Evolutionary conservation across 225 moss, liverwort and hornwort species (phyloP), one percentile per base, ranked within the genome.

Genomic region (Bryum argenteum): DNA sequence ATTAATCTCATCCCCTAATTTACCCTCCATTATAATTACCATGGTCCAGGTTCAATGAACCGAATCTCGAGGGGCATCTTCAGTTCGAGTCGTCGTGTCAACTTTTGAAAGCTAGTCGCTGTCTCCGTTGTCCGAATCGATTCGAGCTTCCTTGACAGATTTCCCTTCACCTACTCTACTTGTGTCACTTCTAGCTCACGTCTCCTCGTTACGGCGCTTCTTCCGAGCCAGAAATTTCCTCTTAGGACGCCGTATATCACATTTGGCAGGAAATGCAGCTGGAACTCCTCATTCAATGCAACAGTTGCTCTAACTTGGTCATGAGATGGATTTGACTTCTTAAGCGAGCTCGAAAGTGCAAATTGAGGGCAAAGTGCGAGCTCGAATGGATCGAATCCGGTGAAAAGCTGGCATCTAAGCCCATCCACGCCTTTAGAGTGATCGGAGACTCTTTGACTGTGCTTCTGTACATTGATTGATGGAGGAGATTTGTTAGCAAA

Each of bases 281-380:
- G 42, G 58, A 13, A 23, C 39, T 53, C 9, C 13, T 19, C 4
- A 44, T 13, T 12, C n/a, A 10, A 69, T 51, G 19, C 64, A 65
- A 28, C 53, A 52, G 23, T 65, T 15, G 7, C 11, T 51, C 33
- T 10, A 1, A 11, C 42, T 69, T 37, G 43, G 26, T n/a, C 6
- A 15, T 11, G 57, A 42, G 24, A 42, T 10, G 42, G 0, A 14
- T 45, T 47, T 1, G 17, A 16, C 6, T 58, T 8, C 4, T 10
- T 16, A 0, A 3, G 7, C 15, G n/a, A 61, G n/a, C n/a, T 54
- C 28, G 26, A 3, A n/a, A 53, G n/a, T 17, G 3, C 3, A 17
- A 37, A 23, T 4, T 42, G 26, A 61, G 75, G 61, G 61, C 41
- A 75, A 9, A 20, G 26, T 67, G 2, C 15, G 20, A 62, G 33